These are phyloP conservation scores for Candida ortonii DNA, from an alignment of 805 yeast species.

Conservation along the genomic window DNA sequence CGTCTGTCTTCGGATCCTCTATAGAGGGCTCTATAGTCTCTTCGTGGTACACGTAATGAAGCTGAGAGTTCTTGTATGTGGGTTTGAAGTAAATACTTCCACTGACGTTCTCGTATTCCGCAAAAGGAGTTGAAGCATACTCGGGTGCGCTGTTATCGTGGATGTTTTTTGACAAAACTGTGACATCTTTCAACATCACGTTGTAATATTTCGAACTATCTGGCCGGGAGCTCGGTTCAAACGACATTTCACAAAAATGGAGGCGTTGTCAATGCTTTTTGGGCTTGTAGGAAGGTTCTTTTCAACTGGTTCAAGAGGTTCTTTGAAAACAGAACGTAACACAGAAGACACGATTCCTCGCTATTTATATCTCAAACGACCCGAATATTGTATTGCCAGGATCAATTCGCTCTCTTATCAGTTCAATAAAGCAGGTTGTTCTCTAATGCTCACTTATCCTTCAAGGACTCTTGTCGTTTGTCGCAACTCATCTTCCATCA, in stretches of 20 bases:
- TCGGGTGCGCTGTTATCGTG: conserved; percentile 2
- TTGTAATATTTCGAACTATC: conserved; percentile 3
- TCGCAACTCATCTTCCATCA: too few species aligned
- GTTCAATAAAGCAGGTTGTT: too few species aligned
- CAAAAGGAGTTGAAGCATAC: neutral
- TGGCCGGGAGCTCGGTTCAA: conserved; percentile 1
- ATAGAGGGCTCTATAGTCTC: conserved; percentile 13
- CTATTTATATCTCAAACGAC: too few species aligned
- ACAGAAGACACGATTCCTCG: too few species aligned
- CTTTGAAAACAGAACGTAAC: too few species aligned
- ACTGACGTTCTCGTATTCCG: neutral
- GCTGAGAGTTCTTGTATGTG: neutral
- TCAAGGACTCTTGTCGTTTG: too few species aligned
- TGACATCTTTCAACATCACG: conserved; percentile 11
- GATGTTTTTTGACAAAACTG: conserved; percentile 12
- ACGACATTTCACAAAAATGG: neutral
- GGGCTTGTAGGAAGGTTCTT: too few species aligned
- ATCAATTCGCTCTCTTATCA: too few species aligned
- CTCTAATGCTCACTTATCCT: too few species aligned
- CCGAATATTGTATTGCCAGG: too few species aligned
- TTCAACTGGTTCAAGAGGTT: too few species aligned
- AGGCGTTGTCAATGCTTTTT: too few species aligned
- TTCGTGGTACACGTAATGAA: conserved; percentile 10
- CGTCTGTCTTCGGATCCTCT: conserved; percentile 5
- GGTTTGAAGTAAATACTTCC: conserved; percentile 5